Conservation (phyloP, 306 rosid genomes). For the Quercus bicolor region DNA sequence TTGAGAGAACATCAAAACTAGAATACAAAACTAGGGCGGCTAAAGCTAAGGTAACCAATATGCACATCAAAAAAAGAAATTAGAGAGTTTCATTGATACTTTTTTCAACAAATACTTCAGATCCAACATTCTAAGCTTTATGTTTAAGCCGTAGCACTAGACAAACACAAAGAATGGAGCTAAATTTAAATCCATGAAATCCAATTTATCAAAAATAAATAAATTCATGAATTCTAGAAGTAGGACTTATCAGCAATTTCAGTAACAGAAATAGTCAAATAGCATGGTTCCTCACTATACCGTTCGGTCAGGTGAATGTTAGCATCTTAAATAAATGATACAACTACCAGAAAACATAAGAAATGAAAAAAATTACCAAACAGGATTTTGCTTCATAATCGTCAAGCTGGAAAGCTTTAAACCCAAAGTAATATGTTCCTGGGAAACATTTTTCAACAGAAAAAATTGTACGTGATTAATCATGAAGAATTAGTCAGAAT, state of each 20-base stretch:
- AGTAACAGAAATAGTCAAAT: neutral
- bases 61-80: neutral
- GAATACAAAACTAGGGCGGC: neutral
- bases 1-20: neutral
- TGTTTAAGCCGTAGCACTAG: neutral
- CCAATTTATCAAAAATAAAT: neutral
- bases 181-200: neutral
- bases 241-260: neutral
- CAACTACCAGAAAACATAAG: conserved; percentile 13
- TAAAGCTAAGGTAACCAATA: neutral
- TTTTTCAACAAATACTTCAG: neutral
- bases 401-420: conserved; percentile 79
- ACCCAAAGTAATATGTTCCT: conserved; percentile 70
- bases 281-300: neutral
- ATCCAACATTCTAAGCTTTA: neutral
- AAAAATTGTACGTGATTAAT: neutral
- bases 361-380: conserved; percentile 51
- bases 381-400: conserved; percentile 69
- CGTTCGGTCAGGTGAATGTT: too few species aligned
- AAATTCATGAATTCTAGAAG: neutral
- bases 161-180: neutral
- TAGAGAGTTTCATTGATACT: neutral
- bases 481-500: neutral
- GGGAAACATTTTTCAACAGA: conserved; percentile 31
- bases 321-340: neutral